Conservation (phyloP, 2,329 filamentous ascomycete species). For the Pyricularia sp. region DNA sequence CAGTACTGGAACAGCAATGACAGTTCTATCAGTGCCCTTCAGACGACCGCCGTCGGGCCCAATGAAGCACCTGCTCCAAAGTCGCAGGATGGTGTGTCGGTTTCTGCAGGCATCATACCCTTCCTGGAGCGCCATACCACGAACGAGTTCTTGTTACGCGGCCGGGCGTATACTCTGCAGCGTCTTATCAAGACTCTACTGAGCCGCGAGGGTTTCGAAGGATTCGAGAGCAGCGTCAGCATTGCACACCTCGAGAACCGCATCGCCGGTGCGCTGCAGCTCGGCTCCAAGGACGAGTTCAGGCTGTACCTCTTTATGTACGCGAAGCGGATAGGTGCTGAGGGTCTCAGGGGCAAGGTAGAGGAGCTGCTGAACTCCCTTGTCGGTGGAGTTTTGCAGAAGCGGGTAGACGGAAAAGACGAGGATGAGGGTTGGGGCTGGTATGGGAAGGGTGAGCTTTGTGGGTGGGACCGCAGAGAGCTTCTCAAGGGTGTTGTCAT, state of each 20-base stretch:
- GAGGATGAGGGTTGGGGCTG: conserved; percentile 33
- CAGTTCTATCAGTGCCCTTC: conserved; percentile 69
- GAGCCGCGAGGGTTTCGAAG: conserved; percentile 80
- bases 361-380: conserved; percentile 80
- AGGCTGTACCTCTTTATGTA: conserved; percentile 96
- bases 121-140: conserved; percentile 91
- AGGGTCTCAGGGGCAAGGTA: conserved; percentile 76
- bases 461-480: conserved; percentile 82
- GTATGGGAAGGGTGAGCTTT: conserved; percentile 59
- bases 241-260: conserved; percentile 93
- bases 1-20: conserved; percentile 99
- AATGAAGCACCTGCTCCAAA: conserved; percentile 24
- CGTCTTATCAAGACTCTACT: conserved; percentile 81
- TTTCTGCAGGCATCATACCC: conserved; percentile 87
- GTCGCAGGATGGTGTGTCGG: conserved; percentile 35
- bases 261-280: conserved; percentile 72
- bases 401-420: conserved; percentile 34
- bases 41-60: conserved; percentile 54
- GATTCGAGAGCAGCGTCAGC: conserved; percentile 79
- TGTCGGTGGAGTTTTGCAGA: conserved; percentile 56
- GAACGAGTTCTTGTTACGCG: conserved; percentile 80
- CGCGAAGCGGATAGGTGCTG: conserved; percentile 83
- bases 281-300: conserved; percentile 86
- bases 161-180: conserved; percentile 81
- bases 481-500: conserved; percentile 82